These are phyloP conservation scores for Blastobotrys robertii DNA, from an alignment of 805 yeast species.

Conservation along the genomic window DNA sequence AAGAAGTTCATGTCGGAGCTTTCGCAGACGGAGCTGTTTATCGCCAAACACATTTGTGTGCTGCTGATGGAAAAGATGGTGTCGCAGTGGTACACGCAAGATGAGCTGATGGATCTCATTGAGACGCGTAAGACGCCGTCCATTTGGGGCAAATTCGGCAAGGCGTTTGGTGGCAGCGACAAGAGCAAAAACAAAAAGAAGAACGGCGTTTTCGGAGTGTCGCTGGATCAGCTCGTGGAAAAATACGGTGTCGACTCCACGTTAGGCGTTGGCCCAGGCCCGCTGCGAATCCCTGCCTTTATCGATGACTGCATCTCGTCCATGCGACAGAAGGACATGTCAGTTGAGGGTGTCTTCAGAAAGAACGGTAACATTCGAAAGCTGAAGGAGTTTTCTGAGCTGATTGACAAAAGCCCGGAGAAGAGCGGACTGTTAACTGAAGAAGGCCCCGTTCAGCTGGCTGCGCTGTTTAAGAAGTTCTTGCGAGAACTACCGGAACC, in stretches of 20 bases:
- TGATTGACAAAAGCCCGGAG: conserved; percentile 64
- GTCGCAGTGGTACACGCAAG: conserved; percentile 27
- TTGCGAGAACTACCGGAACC: conserved; percentile 91
- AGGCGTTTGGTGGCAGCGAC: conserved; percentile 12
- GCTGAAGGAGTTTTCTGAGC: conserved; percentile 60
- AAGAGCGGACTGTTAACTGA: conserved; percentile 57
- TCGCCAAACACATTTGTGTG: conserved; percentile 48
- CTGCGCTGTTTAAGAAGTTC: conserved; percentile 87
- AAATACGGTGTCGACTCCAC: conserved; percentile 76
- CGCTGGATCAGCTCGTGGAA: conserved; percentile 56
- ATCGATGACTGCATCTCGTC: conserved; percentile 80
- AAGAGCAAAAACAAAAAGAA: conserved; percentile 14
- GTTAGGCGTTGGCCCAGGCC: conserved; percentile 72
- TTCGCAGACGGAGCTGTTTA: conserved; percentile 43
- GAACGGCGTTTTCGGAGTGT: conserved; percentile 63
- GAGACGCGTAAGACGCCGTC: conserved; percentile 30
- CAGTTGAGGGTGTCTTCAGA: conserved; percentile 91
- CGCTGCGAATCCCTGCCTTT: conserved; percentile 71
- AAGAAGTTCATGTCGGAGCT: conserved; percentile 29
- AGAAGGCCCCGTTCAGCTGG: conserved; percentile 84
- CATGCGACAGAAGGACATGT: conserved; percentile 82
- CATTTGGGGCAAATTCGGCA: conserved; percentile 37
- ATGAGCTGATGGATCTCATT: conserved; percentile 31
- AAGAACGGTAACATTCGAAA: conserved; percentile 90
- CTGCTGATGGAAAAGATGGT: conserved; percentile 34